Base-by-base conservation (phyloP, 257 asterid species). In the Primulina tabacum region DNA sequence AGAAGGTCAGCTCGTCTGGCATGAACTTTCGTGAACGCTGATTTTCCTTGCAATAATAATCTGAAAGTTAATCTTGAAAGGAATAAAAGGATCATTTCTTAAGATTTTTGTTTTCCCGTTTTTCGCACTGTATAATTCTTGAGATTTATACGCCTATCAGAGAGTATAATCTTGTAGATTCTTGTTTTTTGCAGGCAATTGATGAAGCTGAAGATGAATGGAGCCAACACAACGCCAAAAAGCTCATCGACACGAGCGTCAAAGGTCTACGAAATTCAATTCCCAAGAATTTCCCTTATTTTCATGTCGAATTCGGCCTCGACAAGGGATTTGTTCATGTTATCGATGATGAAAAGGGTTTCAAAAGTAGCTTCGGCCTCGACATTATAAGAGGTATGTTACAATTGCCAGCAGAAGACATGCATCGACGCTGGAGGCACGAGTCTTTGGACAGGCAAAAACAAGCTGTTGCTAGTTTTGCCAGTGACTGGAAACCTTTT, bases 161-260 rank as follows among this genome's bases (percentile, higher is more conserved):
- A 11, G 18, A 28, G 30, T 65, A 8, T 40, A 8, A 38, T 38
- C 14, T 10, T 38, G 47, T 38, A 8, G 14, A 43, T 11, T 43
- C 53, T 43, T 43, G 53, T 0, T 3, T 43, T 12, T 12, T 40
- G 75, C 83, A 90, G 99, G 99, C 99, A 28, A 93, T 93, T 60
- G 96, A 90, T 67, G 99, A 90, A 80, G 97, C 96, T 6, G 99
- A 90, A 83, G 96, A 91, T 37, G 99, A 93, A 75, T 93, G 99
- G 97, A 93, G 97, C 68, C 96, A 87, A 73, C 99, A 93, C 83
- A 90, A 87, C 16, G 96, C 99, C 0, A 93, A 93, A 87, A 93
- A 93, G 87, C 89, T 93, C 28, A 90, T 93, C 5, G 97, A 93
- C 81, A 93, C 99, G 4, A 93, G 95, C 47, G 83, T 78, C 53